Base-by-base conservation (phyloP, 148 eudicot genomes). In the Chenopodium berlandieri region DNA sequence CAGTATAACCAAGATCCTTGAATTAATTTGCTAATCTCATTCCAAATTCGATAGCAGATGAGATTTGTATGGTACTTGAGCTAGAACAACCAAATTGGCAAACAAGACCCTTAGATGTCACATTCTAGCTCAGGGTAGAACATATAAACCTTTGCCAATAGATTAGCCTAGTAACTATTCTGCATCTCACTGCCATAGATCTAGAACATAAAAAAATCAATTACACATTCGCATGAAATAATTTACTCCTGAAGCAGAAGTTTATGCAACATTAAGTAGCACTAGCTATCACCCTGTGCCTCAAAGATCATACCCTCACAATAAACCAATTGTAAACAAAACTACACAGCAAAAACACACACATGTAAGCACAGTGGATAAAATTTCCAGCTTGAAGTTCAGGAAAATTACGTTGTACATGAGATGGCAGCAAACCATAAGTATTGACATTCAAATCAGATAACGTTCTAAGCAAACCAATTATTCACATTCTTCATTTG, bases 121-220 rank as follows among this genome's bases (percentile, higher is more conserved):
- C 60, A 3, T 54, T 54, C 60, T 54, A 54, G 17, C 60, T 54
- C 60, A 40, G 7, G 44, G 8, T 6, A 40, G 44, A 37, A 48
- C 13, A 10, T 11, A 48, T 48, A 48, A 9, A 20, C 27, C 9
- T 4, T 8, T 23, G 46, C 56, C 69, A 67, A 40, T 22, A 68
- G 17, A 56, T 76, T 34, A 64, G 2, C 37, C 71, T 66, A 66
- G 63, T 72, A 27, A 77, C 22, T 13, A 54, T 34, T 54, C 71
- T 75, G 63, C 75, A 79, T 56, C 68, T 50, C 40, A 22, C 30
- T 20, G 75, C 70, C 78, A 79, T 32, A 1, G 11, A 71, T 1
- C 47, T 7, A 44, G 47, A 12, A 17, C 23, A 23, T 23, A 80
- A 6, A 58, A 7, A 11, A 2, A 27, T 27, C 27, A 27, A 27